These are phyloP conservation scores for Syncephalastrum sp. DNA, from an alignment of 371 early-diverging fungal species.

Conservation along the genomic window DNA sequence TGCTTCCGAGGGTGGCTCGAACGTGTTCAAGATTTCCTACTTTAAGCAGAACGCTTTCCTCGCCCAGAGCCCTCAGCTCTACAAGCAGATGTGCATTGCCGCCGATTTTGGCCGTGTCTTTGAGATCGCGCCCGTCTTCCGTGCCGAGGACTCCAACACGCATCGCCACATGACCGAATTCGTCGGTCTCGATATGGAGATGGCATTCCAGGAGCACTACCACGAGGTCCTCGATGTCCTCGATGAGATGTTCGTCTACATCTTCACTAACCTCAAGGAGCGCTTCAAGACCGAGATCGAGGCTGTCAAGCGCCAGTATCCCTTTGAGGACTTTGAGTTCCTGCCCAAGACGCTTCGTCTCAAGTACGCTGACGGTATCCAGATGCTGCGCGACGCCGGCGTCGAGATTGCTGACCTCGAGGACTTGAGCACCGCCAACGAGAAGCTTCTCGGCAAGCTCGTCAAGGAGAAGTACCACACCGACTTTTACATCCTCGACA, in stretches of 20 bases:
- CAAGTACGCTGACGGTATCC: slow-evolving; percentile 89
- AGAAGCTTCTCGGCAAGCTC: slow-evolving; percentile 91
- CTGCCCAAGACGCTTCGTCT: slow-evolving; percentile 87
- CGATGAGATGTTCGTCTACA: slow-evolving; percentile 89
- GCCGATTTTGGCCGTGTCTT: slow-evolving; percentile 98
- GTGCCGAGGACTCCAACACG: slow-evolving; percentile 99
- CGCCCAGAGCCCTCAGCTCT: slow-evolving; percentile 99
- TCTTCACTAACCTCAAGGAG: slow-evolving; percentile 87
- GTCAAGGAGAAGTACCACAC: slow-evolving; percentile 96
- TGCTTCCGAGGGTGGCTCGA: slow-evolving; percentile 99
- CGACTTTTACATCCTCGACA: slow-evolving; percentile 99
- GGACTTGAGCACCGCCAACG: slow-evolving; percentile 93
- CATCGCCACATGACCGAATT: slow-evolving; percentile 99
- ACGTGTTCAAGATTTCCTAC: slow-evolving; percentile 97
- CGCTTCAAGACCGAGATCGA: slow-evolving; percentile 87
- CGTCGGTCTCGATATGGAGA: slow-evolving; percentile 99
- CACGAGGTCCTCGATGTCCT: slow-evolving; percentile 93
- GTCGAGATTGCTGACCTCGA: slow-evolving; percentile 92
- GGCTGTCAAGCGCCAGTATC: slow-evolving; percentile 89
- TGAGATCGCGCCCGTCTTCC: slow-evolving; percentile 99
- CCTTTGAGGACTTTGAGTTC: slow-evolving; percentile 90
- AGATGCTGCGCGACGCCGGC: slow-evolving; percentile 90
- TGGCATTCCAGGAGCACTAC: slow-evolving; percentile 98
- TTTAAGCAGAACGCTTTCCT: slow-evolving; percentile 95
- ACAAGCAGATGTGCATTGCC: slow-evolving; percentile 99